Conservation (phyloP, 306 rosid genomes). For the Trifolium pratense region DNA sequence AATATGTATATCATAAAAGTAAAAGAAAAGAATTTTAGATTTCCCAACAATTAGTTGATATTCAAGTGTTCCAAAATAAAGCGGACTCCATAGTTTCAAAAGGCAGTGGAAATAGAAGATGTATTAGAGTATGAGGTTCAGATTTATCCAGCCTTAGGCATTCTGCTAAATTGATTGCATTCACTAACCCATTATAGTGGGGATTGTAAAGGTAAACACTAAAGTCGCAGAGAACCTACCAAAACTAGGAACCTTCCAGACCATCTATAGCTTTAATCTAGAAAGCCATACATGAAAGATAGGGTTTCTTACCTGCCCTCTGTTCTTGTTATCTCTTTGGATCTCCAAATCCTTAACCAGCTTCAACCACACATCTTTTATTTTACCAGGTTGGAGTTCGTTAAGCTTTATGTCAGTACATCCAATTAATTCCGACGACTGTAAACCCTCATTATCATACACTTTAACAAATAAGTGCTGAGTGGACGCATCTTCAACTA, state of each 20-base stretch:
- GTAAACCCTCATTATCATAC: conserved; percentile 81
- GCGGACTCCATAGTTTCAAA: too few species aligned
- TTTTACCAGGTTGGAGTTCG: conserved; percentile 93
- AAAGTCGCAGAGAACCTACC: not conserved
- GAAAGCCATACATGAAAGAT: conserved; percentile 13
- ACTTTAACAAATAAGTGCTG: conserved; percentile 80
- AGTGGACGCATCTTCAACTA: conserved; percentile 89
- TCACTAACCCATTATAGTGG: not conserved
- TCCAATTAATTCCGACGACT: conserved; percentile 79
- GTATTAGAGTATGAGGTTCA: not conserved
- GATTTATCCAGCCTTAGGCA: conserved; percentile 10
- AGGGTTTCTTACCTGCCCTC: conserved; percentile 77
- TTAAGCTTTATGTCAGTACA: conserved; percentile 64
- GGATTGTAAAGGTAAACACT: conserved; percentile 12
- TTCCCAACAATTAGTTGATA: not conserved
- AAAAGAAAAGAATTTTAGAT: not conserved
- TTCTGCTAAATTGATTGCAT: conserved; percentile 20
- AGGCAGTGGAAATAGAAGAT: too few species aligned
- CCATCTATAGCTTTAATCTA: conserved; percentile 35
- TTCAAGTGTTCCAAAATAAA: not conserved
- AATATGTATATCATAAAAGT: not conserved
- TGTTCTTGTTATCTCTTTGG: conserved; percentile 82
- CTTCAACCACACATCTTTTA: conserved; percentile 95
- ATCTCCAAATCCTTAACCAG: conserved; percentile 93
- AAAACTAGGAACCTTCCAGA: conserved; percentile 33